Base-by-base conservation (phyloP, 2,329 filamentous ascomycete species). In the Blastomyces percursus region DNA sequence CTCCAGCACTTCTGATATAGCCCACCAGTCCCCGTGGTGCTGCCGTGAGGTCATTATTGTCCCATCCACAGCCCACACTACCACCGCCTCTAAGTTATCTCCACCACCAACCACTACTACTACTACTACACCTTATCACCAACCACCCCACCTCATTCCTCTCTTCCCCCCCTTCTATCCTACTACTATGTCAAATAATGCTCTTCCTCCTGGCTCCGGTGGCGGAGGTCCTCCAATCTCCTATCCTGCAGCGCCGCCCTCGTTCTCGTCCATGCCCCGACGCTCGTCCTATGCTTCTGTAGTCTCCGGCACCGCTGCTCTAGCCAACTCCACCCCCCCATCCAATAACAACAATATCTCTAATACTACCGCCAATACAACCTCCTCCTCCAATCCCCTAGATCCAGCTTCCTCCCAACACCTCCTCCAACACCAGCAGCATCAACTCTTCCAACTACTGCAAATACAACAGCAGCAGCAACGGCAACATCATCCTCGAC, bases 271-370 rank as follows among this genome's bases (percentile, higher is more conserved):
- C 56, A 71, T 74, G 66, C 77, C 76, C 68, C 79, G 82, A 71
- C 78, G 83, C 67, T 82, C 81, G 51, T 86, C 84, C 60, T 86
- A 86, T 75, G 83, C 84, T 68, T 85, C 83, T 32, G 82, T 86
- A 63, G 79, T 83, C 63, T 81, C 82, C 61, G 83, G 82, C 58
- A 78, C 77, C 67, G 74, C 76, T 68, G 66, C 74, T 61, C 32
- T 56, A 56, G 11, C 32, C 7, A 56, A 56, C 54, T 56, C 54
- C 54, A 56, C 54, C 54, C 74, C 54, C 54, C 74, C 73, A 62
- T 35, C 54, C 54, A 56, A 38, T 35, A 21, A 30, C 16, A 32
- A 8, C 46, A 50, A 50, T 42, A 42, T 35, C 2, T 6, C 32
- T 3, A n/a, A n/a, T n/a, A 42, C 21, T 12, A 4, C 27, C 27